Conservation (phyloP, 2,329 filamentous ascomycete species). For the Colletotrichum tropicicola region DNA sequence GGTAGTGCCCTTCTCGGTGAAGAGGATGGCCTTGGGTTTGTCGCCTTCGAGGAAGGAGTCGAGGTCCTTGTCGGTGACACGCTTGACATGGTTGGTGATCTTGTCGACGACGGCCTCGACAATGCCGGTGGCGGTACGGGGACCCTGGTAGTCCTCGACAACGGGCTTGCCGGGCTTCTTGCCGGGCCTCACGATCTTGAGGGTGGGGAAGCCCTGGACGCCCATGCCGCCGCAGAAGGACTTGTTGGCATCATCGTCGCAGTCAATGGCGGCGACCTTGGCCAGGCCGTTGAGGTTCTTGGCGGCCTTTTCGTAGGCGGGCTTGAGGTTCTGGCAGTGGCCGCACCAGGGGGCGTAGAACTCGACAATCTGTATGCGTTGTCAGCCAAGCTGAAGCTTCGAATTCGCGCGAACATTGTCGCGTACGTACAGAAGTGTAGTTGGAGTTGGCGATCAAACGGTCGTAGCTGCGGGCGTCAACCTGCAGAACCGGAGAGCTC, state of each 20-base stretch:
- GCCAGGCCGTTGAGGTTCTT: conserved; percentile 89
- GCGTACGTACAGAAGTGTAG: conserved; percentile 77
- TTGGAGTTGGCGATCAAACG: conserved; percentile 87
- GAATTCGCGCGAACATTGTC: not conserved
- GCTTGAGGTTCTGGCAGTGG: conserved; percentile 95
- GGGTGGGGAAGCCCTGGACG: conserved; percentile 91
- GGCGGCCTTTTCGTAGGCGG: conserved; percentile 93
- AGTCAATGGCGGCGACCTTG: conserved; percentile 94
- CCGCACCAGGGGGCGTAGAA: conserved; percentile 99
- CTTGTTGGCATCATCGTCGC: conserved; percentile 94
- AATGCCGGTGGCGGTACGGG: conserved; percentile 85
- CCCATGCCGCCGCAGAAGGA: conserved; percentile 85
- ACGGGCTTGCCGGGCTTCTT: conserved; percentile 79
- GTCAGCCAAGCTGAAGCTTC: not conserved
- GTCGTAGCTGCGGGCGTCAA: conserved; percentile 83
- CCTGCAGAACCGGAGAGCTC: conserved; percentile 85
- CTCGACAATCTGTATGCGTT: conserved; percentile 66
- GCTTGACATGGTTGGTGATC: conserved; percentile 92
- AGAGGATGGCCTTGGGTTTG: conserved; percentile 85
- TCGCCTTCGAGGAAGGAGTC: conserved; percentile 78
- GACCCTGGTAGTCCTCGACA: conserved; percentile 91
- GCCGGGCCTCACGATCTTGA: conserved; percentile 90
- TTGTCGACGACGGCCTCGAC: conserved; percentile 85
- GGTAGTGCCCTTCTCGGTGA: conserved; percentile 91
- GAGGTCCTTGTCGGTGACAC: conserved; percentile 80